Evolutionary conservation across 2,329 filamentous ascomycete species (phyloP), one percentile per base, ranked within the genome.

Genomic region (Chalaropsis ovoidea): DNA sequence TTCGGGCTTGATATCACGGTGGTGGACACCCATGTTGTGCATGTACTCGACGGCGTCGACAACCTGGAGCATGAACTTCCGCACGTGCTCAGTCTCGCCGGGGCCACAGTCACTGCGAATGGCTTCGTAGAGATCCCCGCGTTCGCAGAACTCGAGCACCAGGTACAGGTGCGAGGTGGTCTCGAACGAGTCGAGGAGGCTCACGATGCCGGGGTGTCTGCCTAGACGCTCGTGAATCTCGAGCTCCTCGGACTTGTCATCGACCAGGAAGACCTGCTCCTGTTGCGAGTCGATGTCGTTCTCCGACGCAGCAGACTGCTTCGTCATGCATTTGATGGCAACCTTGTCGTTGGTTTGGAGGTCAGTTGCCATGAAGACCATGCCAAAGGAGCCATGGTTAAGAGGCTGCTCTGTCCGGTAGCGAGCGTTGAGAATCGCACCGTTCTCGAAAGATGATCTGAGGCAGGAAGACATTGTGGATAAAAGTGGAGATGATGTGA

Each of bases 1-100:
- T 81, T 99, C 94, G 0, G 94, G 94, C 79, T 99, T 99, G 83
- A 99, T 96, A 76, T 99, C 94, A 68, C 94, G 89, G 74, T 99
- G 94, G 75, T 91, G 96, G 73, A 97, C 84, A 69, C 90, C 92
- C 75, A 92, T 92, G 69, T 83, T 82, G 76, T 99, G 94, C 77
- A 96, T 90, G 76, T 90, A 92, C 69, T 89, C 86, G 62, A 99
- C 88, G 62, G 93, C 90, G 73, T 89, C 87, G 64, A 99, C 84
- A 42, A 99, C 84, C 77, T 99, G 86, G 67, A 96, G 80, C 94
- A 99, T 97, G 79, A 97, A 96, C 70, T 90, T 89, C 70, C 94
- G 90, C 68, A 99, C 94, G 75, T 99, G 92, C 74, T 96, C 91
- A 1, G 94, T 97, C 79, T 96, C 90, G 63, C 95, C 77, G 2